Conservation (phyloP, 2,329 filamentous ascomycete species). For the Acarospora socialis region DNA sequence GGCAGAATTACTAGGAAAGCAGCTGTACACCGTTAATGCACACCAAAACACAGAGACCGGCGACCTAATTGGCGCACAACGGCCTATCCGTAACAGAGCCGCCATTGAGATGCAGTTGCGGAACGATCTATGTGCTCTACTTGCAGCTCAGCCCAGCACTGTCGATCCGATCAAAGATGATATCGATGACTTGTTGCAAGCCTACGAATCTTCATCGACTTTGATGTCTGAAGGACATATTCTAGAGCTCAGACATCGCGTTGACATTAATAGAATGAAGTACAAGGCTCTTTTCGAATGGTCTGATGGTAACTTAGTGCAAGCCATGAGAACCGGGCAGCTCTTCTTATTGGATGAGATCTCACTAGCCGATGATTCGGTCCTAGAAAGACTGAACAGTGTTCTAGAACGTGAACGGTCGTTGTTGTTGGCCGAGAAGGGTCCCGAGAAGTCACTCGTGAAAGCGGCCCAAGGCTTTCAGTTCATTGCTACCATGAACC, state of each 20-base stretch:
- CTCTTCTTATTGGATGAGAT: constrained; percentile 96
- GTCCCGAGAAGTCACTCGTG: constrained; percentile 67
- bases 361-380: constrained; percentile 92
- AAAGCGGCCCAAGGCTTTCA: constrained; percentile 69
- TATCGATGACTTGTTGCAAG: constrained; percentile 24
- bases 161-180: constrained; percentile 9
- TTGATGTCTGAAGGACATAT: constrained; percentile 35
- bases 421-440: constrained; percentile 86
- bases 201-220: constrained; percentile 10
- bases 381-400: constrained; percentile 89
- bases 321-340: constrained; percentile 79
- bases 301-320: constrained; percentile 84
- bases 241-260: constrained; percentile 28
- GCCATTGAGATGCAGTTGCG: constrained; percentile 53
- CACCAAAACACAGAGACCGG: constrained; percentile 98
- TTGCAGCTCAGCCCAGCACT: constrained; percentile 13
- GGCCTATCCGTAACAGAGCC: constrained; percentile 74
- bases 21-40: constrained; percentile 83
- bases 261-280: constrained; percentile 40
- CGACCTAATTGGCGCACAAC: constrained; percentile 88
- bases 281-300: constrained; percentile 87
- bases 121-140: constrained; percentile 40
- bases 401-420: constrained; percentile 81
- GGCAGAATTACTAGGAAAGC: constrained; percentile 61
- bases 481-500: constrained; percentile 98